These are phyloP conservation scores for Ceratocystis cubensis DNA, from an alignment of 2,329 filamentous ascomycete species.

Conservation along the genomic window DNA sequence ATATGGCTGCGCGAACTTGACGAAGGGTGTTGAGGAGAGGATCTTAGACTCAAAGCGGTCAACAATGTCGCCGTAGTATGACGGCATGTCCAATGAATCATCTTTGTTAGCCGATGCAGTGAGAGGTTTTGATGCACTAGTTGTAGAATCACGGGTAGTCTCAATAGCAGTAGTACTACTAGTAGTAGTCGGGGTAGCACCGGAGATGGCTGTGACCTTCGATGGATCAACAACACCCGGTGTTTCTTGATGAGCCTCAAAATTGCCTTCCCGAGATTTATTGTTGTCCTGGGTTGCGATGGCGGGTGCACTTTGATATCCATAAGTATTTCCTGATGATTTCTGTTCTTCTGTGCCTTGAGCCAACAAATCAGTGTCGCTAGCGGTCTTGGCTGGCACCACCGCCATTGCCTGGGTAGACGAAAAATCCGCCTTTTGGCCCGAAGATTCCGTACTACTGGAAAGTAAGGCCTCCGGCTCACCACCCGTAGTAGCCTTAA, in stretches of 20 bases:
- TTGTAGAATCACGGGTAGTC: neutral
- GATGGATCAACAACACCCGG: neutral
- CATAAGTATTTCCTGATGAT: neutral
- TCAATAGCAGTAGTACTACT: neutral
- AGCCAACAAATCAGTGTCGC: neutral
- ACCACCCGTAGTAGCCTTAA: neutral
- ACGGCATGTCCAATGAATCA: conserved; percentile 58
- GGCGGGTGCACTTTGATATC: neutral
- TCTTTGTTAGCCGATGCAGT: conserved; percentile 36
- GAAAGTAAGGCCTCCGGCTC: neutral
- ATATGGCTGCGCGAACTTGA: conserved; percentile 89
- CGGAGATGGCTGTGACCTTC: neutral
- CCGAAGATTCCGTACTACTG: neutral
- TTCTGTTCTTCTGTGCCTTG: neutral
- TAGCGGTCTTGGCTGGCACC: neutral
- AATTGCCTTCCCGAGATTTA: neutral
- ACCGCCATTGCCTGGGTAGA: neutral
- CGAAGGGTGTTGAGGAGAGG: conserved; percentile 87
- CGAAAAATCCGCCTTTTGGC: neutral
- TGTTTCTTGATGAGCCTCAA: neutral
- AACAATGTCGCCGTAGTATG: conserved; percentile 90
- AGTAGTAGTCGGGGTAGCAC: neutral
- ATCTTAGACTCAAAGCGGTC: conserved; percentile 87
- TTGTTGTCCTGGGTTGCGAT: neutral
- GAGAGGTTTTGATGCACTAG: neutral